phyloP scores from a whole-genome alignment of 2,329 filamentous ascomycete species.

The Mariannaea elegans region DNA sequence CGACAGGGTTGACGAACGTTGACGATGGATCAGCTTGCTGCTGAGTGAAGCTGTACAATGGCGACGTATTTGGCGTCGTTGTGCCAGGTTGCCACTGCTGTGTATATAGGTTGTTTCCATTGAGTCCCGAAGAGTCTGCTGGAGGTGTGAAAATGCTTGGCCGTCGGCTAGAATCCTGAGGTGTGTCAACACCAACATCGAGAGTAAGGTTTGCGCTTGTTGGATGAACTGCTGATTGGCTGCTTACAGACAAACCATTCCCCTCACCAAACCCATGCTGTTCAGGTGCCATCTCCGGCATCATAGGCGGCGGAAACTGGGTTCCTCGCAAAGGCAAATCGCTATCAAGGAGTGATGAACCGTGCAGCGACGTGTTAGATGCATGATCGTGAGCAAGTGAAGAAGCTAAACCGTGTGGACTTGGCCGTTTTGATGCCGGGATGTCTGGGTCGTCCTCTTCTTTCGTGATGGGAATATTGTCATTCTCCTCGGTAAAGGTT shows the following conservation, averaged over 20 bases:
- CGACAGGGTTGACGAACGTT: constrained; percentile 43
- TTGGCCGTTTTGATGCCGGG: constrained; percentile 46
- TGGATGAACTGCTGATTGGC: constrained; percentile 46
- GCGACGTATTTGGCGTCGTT: constrained; percentile 49
- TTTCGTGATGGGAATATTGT: constrained; percentile 52
- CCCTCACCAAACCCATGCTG: constrained; percentile 53
- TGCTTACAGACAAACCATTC: constrained; percentile 46
- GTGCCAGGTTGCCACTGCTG: constrained; percentile 57
- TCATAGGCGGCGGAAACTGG: constrained; percentile 52
- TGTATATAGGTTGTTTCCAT: constrained; percentile 50
- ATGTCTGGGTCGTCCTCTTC: constrained; percentile 54
- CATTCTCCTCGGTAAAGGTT: constrained; percentile 58
- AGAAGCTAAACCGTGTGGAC: constrained; percentile 47
- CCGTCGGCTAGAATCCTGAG: constrained; percentile 57
- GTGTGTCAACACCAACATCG: constrained; percentile 54
- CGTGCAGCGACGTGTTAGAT: constrained; percentile 44
- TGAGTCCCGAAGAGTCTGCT: constrained; percentile 54
- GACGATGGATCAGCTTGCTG: constrained; percentile 47
- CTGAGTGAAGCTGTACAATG: constrained; percentile 56
- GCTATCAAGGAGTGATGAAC: constrained; percentile 47
- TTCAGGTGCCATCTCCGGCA: constrained; percentile 53
- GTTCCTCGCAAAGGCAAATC: constrained; percentile 55
- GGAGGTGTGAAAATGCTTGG: constrained; percentile 52
- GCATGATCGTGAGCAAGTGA: constrained; percentile 49
- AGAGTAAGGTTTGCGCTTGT: constrained; percentile 49